Conservation (phyloP, 495 filamentous ascomycete species). For the Penicillium paxilli region DNA sequence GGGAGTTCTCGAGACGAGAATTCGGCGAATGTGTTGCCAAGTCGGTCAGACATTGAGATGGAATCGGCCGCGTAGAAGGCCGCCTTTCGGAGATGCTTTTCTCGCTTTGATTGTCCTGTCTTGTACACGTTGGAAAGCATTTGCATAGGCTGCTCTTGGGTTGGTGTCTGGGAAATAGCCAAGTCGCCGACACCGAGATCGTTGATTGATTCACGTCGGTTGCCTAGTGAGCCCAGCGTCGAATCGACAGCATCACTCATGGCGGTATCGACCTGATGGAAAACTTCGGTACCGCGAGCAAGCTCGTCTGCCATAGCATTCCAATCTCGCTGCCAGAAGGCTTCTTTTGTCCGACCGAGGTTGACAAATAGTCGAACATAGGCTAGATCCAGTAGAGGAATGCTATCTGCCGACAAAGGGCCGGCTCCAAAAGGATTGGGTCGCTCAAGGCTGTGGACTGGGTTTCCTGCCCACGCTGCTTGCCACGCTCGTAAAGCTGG, state of each 20-base stretch:
- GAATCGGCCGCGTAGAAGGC: conserved; percentile 95
- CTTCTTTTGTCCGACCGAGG: conserved; percentile 85
- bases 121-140: conserved; percentile 34
- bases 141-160: conserved; percentile 39
- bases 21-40: conserved; percentile 84
- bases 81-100: conserved; percentile 88
- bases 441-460: conserved; percentile 81
- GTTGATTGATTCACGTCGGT: conserved; percentile 39
- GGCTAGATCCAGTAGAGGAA: conserved; percentile 90
- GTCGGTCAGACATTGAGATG: conserved; percentile 82
- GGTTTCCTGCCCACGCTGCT: conserved; percentile 86
- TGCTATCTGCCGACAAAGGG: conserved; percentile 88
- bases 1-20: conserved; percentile 88
- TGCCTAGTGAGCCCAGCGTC: conserved; percentile 25
- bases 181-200: conserved; percentile 43
- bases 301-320: conserved; percentile 91
- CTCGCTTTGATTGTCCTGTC: conserved; percentile 59
- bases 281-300: conserved; percentile 72
- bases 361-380: conserved; percentile 95
- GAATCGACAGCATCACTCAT: conserved; percentile 33
- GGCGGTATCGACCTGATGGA: conserved; percentile 66
- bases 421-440: conserved; percentile 89
- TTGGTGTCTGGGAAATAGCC: conserved; percentile 43
- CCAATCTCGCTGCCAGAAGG: conserved; percentile 93
- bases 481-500: conserved; percentile 95